phyloP scores from a whole-genome alignment of 331 rosid genomes.

The Quercus phellos region DNA sequence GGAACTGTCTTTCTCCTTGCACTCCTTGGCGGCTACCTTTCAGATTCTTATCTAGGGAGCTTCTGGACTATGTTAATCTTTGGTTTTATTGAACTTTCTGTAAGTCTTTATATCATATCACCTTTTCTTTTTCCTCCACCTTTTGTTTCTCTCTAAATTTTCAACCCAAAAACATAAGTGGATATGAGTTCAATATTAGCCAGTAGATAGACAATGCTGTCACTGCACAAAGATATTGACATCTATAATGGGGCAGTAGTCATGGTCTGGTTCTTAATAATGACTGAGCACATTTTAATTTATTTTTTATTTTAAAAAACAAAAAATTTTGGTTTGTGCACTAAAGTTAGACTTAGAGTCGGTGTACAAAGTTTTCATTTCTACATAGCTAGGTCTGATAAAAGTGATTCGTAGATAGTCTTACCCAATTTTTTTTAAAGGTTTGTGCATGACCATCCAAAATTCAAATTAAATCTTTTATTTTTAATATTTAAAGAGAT shows the following conservation, averaged over 20 bases:
- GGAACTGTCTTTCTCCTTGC: slow-evolving; percentile 86
- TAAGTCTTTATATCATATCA: slow-evolving; percentile 10
- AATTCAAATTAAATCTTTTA: too few species aligned
- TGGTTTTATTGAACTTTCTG: slow-evolving; percentile 85
- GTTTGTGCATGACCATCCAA: too few species aligned
- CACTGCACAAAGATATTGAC: not conserved
- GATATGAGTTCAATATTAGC: not conserved
- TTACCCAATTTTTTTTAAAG: too few species aligned
- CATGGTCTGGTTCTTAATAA: not conserved
- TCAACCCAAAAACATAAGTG: not conserved
- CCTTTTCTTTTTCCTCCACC: not conserved
- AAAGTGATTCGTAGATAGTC: too few species aligned
- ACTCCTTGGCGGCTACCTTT: slow-evolving; percentile 83
- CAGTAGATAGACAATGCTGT: not conserved
- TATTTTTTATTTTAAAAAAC: too few species aligned
- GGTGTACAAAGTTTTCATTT: too few species aligned
- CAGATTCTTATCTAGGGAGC: slow-evolving; percentile 89
- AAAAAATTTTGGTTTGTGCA: too few species aligned
- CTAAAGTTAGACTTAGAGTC: too few species aligned
- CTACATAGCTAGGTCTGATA: too few species aligned
- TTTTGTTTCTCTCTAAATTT: not conserved
- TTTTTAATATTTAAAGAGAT: too few species aligned
- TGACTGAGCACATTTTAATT: not conserved
- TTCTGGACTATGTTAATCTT: slow-evolving; percentile 95
- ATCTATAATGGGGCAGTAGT: not conserved